Percentiles rank a stretch among this genome's conserved stretches.
Conservation (phyloP, 306 rosid species). For the Cucumis hystrix region DNA sequence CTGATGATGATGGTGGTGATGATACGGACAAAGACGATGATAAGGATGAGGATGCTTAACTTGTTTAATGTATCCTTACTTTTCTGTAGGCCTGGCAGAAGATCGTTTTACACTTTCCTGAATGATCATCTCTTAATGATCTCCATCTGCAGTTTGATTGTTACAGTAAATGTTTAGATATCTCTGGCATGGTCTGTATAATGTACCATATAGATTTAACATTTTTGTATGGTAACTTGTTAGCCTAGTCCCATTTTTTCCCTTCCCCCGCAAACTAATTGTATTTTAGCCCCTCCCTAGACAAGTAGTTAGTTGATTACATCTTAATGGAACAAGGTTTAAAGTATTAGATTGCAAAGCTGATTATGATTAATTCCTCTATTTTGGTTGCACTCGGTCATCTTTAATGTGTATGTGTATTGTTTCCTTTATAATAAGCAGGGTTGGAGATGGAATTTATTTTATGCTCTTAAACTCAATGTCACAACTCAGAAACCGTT, state of each 20-base stretch:
- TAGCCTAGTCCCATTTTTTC: conserved; percentile 7
- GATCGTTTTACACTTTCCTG: not conserved
- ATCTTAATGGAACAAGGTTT: not conserved
- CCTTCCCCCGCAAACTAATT: not conserved
- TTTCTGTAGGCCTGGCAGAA: not conserved
- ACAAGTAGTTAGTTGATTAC: not conserved
- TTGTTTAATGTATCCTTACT: conserved; percentile 7
- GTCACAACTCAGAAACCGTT: not conserved
- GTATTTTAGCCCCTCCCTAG: conserved; percentile 5
- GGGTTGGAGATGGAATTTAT: not conserved
- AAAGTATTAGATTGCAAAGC: not conserved
- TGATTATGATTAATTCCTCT: not conserved
- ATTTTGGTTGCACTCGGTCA: not conserved
- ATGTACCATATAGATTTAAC: conserved; percentile 6
- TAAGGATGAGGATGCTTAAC: conserved; percentile 9
- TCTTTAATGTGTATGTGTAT: not conserved
- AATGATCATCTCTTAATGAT: not conserved
- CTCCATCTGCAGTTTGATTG: conserved; percentile 6
- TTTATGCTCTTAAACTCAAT: not conserved
- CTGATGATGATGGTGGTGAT: conserved; percentile 33
- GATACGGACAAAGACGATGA: conserved; percentile 24
- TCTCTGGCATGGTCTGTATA: conserved; percentile 7
- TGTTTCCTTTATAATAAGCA: not conserved
- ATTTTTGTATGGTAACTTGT: not conserved
- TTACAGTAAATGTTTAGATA: conserved; percentile 1